Percentiles rank a stretch among this genome's conserved stretches.
Conservation (phyloP, 306 rosid species). For the Acmispon strigosus region DNA sequence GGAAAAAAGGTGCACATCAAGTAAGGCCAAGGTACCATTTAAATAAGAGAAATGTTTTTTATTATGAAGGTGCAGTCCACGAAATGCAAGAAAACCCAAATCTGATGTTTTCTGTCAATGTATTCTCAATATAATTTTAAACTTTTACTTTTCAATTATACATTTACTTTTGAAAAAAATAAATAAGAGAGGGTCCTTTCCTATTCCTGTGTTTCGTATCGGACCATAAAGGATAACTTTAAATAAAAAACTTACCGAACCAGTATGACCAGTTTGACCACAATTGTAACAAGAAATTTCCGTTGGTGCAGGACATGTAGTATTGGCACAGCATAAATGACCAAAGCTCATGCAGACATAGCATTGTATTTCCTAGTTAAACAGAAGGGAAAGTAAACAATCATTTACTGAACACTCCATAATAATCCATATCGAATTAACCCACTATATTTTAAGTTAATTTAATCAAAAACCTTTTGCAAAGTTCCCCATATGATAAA, state of each 20-base stretch:
- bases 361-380: conserved; percentile 64
- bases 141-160: no score
- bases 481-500: background rate
- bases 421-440: background rate
- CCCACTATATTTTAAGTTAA: background rate
- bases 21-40: background rate
- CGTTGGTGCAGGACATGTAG: conserved; percentile 21
- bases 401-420: background rate
- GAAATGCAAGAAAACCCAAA: no score
- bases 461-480: background rate
- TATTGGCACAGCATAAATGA: conserved; percentile 66
- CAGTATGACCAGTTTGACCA: conserved; percentile 77
- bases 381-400: background rate
- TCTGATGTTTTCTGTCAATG: no score
- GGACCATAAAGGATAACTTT: no score
- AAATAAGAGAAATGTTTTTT: no score
- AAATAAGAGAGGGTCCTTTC: no score
- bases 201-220: no score
- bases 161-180: no score
- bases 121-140: no score
- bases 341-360: conserved; percentile 76
- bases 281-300: conserved; percentile 83
- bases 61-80: no score
- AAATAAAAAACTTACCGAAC: conserved; percentile 57
- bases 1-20: background rate